These are phyloP conservation scores for Linanthus parryae DNA, from an alignment of 148 eudicot genomes.

Conservation along the genomic window DNA sequence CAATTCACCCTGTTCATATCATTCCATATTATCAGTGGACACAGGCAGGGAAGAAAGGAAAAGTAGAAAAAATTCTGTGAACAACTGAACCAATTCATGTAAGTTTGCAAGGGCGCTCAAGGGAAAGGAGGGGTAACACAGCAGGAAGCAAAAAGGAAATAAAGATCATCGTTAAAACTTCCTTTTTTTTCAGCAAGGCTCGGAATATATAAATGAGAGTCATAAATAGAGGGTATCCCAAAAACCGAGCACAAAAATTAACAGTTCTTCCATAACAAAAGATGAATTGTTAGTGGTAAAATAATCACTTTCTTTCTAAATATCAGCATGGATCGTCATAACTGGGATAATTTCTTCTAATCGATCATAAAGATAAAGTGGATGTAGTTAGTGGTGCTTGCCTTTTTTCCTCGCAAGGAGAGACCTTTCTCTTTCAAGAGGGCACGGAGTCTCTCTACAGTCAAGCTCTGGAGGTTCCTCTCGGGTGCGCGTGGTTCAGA, in stretches of 20 bases:
- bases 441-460: constrained; percentile 74
- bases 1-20: no score
- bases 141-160: no score
- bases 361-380: not conserved
- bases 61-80: not conserved
- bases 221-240: no score
- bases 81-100: not conserved
- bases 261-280: no score
- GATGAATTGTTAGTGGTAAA: no score
- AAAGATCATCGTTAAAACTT: no score
- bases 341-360: not conserved
- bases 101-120: not conserved
- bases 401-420: constrained; percentile 71
- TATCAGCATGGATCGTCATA: not conserved
- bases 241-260: not conserved
- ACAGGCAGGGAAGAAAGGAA: not conserved
- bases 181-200: no score
- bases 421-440: constrained; percentile 80
- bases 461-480: constrained; percentile 48
- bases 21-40: not conserved
- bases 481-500: constrained; percentile 36
- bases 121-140: not conserved
- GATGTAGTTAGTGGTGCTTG: constrained; percentile 30
- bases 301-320: no score
- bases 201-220: no score